Evolutionary conservation across 2,329 filamentous ascomycete genomes (phyloP).

Genomic region (Fusarium secorum): DNA sequence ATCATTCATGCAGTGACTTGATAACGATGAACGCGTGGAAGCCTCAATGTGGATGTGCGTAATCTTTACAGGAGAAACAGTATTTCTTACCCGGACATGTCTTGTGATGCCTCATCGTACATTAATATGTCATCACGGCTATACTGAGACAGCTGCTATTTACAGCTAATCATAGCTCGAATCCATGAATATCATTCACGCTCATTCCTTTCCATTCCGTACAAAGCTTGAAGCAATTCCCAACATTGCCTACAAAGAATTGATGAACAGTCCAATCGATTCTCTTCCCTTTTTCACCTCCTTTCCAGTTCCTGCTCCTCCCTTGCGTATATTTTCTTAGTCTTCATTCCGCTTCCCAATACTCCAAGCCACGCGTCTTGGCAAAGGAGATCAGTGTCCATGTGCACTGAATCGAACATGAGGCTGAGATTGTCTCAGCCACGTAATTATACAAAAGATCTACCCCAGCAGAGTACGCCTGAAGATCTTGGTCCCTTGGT

Average conservation of each 20-base stretch:
- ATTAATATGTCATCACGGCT: conserved; percentile 2
- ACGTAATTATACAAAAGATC: conserved; percentile 29
- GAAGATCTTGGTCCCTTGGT: conserved; percentile 1
- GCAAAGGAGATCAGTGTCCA: conserved; percentile 10
- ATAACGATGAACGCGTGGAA: background rate
- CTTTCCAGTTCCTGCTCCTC: background rate
- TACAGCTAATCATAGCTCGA: conserved; percentile 9
- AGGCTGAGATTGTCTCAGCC: conserved; percentile 26
- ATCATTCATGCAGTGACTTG: background rate
- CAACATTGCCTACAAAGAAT: background rate
- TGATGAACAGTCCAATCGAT: background rate
- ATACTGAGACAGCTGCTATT: background rate
- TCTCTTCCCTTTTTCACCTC: background rate
- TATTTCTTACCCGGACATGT: background rate
- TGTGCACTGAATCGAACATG: background rate
- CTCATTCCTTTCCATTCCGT: conserved; percentile 13
- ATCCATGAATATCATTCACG: conserved; percentile 2
- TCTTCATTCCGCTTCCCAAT: background rate
- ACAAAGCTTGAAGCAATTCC: background rate
- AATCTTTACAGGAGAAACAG: background rate
- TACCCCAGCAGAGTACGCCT: background rate
- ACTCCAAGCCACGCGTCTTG: background rate
- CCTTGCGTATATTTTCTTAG: conserved; percentile 13
- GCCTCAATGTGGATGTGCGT: background rate
- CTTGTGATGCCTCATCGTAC: conserved; percentile 10